Conservation (phyloP, 2,329 filamentous ascomycete species). For the Fusarium tricinctum region DNA sequence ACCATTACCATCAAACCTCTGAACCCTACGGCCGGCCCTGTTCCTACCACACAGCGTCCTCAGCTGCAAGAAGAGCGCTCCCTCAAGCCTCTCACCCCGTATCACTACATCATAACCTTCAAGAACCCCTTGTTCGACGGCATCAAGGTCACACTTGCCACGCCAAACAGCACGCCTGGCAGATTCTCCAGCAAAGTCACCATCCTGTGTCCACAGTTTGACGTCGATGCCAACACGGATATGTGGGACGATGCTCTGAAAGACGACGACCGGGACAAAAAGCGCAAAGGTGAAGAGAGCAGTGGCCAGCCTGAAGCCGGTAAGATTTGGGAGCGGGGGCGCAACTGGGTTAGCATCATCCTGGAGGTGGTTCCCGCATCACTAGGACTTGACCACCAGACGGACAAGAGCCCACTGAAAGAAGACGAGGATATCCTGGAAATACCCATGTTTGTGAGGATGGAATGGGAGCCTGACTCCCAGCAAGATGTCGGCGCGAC, state of each 20-base stretch:
- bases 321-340: slow-evolving; percentile 94
- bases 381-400: slow-evolving; percentile 57
- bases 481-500: slow-evolving; percentile 73
- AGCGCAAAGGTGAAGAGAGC: slow-evolving; percentile 58
- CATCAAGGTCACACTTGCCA: slow-evolving; percentile 88
- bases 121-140: slow-evolving; percentile 95
- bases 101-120: slow-evolving; percentile 90
- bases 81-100: slow-evolving; percentile 70
- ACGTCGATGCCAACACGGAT: slow-evolving; percentile 91
- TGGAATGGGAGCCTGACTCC: slow-evolving; percentile 87
- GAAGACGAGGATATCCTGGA: slow-evolving; percentile 79
- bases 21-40: slow-evolving; percentile 54
- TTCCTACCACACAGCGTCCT: slow-evolving; percentile 55
- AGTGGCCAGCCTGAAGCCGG: slow-evolving; percentile 79
- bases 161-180: slow-evolving; percentile 83
- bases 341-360: slow-evolving; percentile 96
- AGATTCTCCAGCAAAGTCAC: slow-evolving; percentile 85
- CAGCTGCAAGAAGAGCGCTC: slow-evolving; percentile 52
- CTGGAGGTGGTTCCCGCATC: slow-evolving; percentile 85
- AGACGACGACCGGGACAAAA: slow-evolving; percentile 60
- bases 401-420: slow-evolving; percentile 63
- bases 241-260: slow-evolving; percentile 89
- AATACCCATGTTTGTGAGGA: slow-evolving; percentile 92
- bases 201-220: slow-evolving; percentile 93
- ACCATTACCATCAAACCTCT: slow-evolving; percentile 80